Evolutionary conservation across 2,329 filamentous ascomycete species (phyloP), one percentile per base, ranked within the genome.

Genomic region (Emmonsia crescens): DNA sequence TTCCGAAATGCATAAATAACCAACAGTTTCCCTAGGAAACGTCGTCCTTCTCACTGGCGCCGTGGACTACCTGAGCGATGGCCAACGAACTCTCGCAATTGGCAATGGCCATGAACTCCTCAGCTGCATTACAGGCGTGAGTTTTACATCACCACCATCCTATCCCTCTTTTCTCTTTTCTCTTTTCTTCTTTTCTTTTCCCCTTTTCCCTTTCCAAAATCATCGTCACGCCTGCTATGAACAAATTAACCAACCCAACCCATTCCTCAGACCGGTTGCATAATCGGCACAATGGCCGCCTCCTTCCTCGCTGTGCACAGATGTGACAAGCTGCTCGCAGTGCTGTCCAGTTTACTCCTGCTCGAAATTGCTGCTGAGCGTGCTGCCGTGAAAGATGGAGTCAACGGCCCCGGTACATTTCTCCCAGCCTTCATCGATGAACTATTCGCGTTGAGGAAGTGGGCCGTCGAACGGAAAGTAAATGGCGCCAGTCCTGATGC

Each of bases 371-470:
- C 86, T 1, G 89, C 90, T 0, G 87, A 93, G 76, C 75, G 77
- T n/a, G 84, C 84, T n/a, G 82, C 78, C 1, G 63, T 63, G 9
- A 77, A 84, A 59, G 73, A 77, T 0, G 81, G 86, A 64, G 89
- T 94, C 2, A 80, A 79, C 62, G 93, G 93, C 0, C 91, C 93
- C 0, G 93, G 93, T 0, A 90, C 86, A 0, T 96, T 96, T 77
- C 85, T 95, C 14, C 88, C 91, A 0, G 87, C 87, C 0, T 92
- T 96, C 69, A 77, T 96, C 49, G 93, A 97, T 68, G 88, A 83
- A 71, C 71, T 88, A 58, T 83, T 80, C 40, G 69, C 70, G 10
- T 74, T 77, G 61, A 73, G 38, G 24, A 19, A 14, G 70, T n/a
- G 71, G 71, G 40, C 51, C 10, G 51, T 55, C n/a, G 31, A 38